Evolutionary conservation across 2,329 filamentous ascomycete species (phyloP), one percentile per base, ranked within the genome.

Genomic region (Clarireedia monteithiana): DNA sequence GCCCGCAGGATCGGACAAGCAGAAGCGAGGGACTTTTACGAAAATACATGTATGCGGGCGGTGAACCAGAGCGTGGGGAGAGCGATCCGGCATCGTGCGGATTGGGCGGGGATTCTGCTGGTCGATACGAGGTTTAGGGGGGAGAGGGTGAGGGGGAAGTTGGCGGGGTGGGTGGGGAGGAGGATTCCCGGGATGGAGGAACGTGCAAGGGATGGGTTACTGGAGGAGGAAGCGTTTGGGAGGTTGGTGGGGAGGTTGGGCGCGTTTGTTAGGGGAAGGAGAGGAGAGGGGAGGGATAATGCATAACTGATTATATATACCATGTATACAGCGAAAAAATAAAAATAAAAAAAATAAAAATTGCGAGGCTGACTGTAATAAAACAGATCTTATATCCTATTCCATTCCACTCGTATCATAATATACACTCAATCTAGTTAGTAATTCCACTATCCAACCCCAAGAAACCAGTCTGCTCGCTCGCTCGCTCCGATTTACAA

Each of bases 51-150:
- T 70, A 96, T 99, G 91, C 80, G 94, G 40, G 90, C 91, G 4
- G 94, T 99, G 4, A 99, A 99, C 70, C 94, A 99, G 74, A 94
- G 89, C 67, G 91, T 99, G 63, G 94, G 94, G 0, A 78, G 94
- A 57, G 94, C 91, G 1, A 96, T 99, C 64, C 78, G 94, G 48
- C 94, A 99, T 69, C 81, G 80, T 55, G 83, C 81, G 24, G 94
- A 99, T 72, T 97, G 95, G 72, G 94, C 94, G 4, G 85, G 88
- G 15, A 96, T 99, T 60, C 73, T 96, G 56, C 79, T 99, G 67
- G 75, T 94, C 36, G 94, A 99, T 71, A 77, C 80, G 60, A 77
- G 94, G 51, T 99, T 94, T 71, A 81, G 78, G n/a, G 82, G 79
- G 27, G 77, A 83, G 49, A 79, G 87, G 53, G 90, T 97, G 59